Percentiles rank a stretch among this genome's conserved stretches.
Evolutionary conservation across 1,284 basidiomycete genomes (phyloP).

Genomic region (Melampsora larici-populina): DNA sequence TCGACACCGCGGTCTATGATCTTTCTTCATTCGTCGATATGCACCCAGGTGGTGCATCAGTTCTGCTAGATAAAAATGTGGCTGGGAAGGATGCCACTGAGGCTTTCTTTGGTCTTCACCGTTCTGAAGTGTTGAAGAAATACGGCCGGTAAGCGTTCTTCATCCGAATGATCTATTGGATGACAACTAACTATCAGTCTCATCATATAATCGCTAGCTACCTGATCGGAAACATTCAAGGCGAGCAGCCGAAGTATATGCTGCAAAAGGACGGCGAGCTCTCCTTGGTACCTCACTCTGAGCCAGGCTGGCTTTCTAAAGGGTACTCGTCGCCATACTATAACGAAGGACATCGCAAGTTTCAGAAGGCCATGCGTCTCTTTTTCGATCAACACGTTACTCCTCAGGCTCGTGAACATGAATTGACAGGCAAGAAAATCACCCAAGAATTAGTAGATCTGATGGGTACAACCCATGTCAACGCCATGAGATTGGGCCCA

Average conservation of each 20-base stretch:
- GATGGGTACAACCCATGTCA: constrained; percentile 60
- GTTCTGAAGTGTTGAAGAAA: constrained; percentile 70
- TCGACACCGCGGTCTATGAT: constrained; percentile 43
- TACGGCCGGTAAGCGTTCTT: constrained; percentile 70
- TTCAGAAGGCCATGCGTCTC: constrained; percentile 47
- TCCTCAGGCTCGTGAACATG: constrained; percentile 51
- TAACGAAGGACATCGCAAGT: constrained; percentile 59
- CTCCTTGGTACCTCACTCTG: constrained; percentile 71
- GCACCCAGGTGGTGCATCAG: constrained; percentile 76
- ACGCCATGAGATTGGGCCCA: constrained; percentile 84
- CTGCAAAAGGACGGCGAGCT: constrained; percentile 62
- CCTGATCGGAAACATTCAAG: constrained; percentile 58
- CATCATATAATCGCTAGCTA: constrained; percentile 44
- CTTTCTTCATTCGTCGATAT: constrained; percentile 70
- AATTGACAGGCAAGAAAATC: constrained; percentile 51
- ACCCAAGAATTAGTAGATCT: constrained; percentile 52
- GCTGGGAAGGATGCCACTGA: constrained; percentile 81
- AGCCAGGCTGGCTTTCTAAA: constrained; percentile 74
- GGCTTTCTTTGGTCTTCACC: constrained; percentile 76
- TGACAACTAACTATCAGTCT: background rate
- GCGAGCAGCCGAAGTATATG: constrained; percentile 63
- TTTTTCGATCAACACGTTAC: constrained; percentile 49
- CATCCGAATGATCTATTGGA: constrained; percentile 32
- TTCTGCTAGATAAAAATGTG: constrained; percentile 70
- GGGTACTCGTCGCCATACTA: constrained; percentile 83